These are phyloP conservation scores for Brassica rapa DNA, from an alignment of 345 rosid species.

Conservation along the genomic window DNA sequence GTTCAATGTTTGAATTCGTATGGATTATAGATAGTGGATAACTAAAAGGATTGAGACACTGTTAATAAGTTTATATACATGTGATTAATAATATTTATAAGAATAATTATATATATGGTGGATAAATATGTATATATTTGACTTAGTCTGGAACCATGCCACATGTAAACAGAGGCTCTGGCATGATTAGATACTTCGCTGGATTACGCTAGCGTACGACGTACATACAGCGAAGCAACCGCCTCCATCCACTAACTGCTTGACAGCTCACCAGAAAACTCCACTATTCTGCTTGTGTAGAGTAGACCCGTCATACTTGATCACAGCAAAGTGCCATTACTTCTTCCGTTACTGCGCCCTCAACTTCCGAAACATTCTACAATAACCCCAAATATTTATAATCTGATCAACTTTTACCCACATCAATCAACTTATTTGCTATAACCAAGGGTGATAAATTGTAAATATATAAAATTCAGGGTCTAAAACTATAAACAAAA, in stretches of 20 bases:
- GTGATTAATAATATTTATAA: neutral
- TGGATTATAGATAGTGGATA: constrained; percentile 12
- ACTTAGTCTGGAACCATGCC: constrained; percentile 21
- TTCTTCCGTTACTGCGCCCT: neutral
- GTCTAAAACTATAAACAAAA: neutral
- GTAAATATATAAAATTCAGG: neutral
- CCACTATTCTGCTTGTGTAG: constrained; percentile 2
- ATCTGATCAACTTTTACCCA: neutral
- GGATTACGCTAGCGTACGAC: constrained; percentile 36
- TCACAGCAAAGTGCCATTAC: neutral
- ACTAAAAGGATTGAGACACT: neutral
- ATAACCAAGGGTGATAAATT: neutral
- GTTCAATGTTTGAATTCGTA: constrained; percentile 29
- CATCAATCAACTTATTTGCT: neutral
- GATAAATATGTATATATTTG: neutral
- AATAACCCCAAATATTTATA: constrained; percentile 10
- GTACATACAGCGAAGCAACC: constrained; percentile 36
- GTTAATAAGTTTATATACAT: neutral
- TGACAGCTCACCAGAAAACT: constrained; percentile 37
- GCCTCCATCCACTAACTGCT: constrained; percentile 32
- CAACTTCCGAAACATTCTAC: neutral
- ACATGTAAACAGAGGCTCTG: constrained; percentile 23
- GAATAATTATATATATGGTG: neutral
- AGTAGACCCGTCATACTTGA: neutral
- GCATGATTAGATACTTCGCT: constrained; percentile 38